Percentiles rank a stretch among this genome's conserved stretches.
Conservation (phyloP, 768 basidiomycete genomes). For the Sporobolomyces pararoseus region DNA sequence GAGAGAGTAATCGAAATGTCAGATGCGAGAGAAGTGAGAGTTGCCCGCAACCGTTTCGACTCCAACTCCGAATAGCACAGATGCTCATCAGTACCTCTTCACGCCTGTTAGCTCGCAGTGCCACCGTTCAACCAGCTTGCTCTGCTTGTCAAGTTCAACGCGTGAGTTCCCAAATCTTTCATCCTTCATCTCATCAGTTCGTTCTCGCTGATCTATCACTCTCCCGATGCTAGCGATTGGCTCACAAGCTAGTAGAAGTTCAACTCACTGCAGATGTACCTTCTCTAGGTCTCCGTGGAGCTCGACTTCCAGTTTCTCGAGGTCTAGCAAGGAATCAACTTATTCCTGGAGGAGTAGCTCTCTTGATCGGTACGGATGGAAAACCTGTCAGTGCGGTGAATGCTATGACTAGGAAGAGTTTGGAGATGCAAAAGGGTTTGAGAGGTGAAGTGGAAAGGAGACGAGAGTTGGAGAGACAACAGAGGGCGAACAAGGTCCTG, state of each 20-base stretch:
- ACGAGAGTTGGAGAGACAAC: background rate
- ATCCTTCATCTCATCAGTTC: background rate
- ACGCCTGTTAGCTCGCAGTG: background rate
- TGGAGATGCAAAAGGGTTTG: background rate
- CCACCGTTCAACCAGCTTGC: background rate
- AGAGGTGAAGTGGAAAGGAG: background rate
- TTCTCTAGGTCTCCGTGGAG: constrained; percentile 20
- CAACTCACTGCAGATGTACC: constrained; percentile 26
- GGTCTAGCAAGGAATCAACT: constrained; percentile 31
- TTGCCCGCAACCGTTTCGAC: no score
- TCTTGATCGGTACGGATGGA: constrained; percentile 24
- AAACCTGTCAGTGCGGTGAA: constrained; percentile 8
- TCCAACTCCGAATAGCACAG: background rate
- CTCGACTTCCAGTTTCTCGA: constrained; percentile 11
- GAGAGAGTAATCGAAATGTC: no score
- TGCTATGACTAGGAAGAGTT: constrained; percentile 8
- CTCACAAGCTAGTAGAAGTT: constrained; percentile 37
- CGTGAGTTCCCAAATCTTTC: background rate
- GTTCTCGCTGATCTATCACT: background rate
- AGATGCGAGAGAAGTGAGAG: no score
- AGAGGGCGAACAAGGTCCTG: constrained; percentile 5
- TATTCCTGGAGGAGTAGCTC: constrained; percentile 8
- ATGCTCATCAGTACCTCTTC: constrained; percentile 5
- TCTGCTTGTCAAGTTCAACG: constrained; percentile 13
- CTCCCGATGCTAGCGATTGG: constrained; percentile 10